phyloP scores from a whole-genome alignment of 768 basidiomycete species.

The Boletellus sp. region DNA sequence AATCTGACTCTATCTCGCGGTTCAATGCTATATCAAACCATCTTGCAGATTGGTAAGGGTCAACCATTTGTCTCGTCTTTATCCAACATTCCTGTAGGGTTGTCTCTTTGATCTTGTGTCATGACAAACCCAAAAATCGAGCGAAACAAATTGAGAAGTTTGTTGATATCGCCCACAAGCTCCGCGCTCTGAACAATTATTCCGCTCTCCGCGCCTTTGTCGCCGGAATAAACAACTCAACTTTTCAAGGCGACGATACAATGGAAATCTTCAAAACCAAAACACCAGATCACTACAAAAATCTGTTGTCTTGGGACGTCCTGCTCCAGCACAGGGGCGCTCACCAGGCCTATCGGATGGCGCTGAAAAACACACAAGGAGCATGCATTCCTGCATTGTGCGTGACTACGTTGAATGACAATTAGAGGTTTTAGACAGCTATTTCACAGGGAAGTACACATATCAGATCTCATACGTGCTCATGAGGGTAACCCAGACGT shows the following conservation, averaged over 20 bases:
- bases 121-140: conserved; percentile 71
- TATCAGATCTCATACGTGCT: conserved; percentile 83
- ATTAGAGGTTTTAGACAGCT: conserved; percentile 9
- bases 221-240: conserved; percentile 87
- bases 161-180: conserved; percentile 73
- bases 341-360: conserved; percentile 89
- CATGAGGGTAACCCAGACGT: conserved; percentile 82
- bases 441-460: conserved; percentile 75
- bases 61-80: neutral
- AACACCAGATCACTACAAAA: conserved; percentile 68
- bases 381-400: conserved; percentile 86
- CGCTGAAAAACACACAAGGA: conserved; percentile 79
- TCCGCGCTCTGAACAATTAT: conserved; percentile 88
- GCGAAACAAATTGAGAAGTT: conserved; percentile 87
- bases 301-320: conserved; percentile 78
- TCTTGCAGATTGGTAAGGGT: conserved; percentile 72
- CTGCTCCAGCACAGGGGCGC: conserved; percentile 78
- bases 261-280: conserved; percentile 68
- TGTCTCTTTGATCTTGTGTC: conserved; percentile 84
- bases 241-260: conserved; percentile 72
- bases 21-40: conserved; percentile 80
- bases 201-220: conserved; percentile 89
- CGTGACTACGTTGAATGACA: conserved; percentile 23
- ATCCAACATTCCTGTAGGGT: conserved; percentile 55
- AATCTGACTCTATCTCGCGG: conserved; percentile 64